Evolutionary conservation across 164 flowering plant species (phyloP).

Genomic region (Houttuynia cordata): DNA sequence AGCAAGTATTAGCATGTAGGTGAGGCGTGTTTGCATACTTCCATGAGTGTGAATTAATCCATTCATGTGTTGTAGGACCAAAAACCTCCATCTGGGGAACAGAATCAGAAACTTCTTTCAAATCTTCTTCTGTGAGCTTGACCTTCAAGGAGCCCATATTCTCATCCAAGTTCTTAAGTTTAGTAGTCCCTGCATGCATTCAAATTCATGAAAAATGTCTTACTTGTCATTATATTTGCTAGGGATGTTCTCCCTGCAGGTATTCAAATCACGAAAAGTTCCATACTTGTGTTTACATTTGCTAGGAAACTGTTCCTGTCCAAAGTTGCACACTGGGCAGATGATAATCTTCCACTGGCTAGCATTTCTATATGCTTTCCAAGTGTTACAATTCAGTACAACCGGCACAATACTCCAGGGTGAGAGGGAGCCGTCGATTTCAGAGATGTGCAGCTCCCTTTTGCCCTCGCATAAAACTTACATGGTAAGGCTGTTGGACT

Average conservation of each 20-base stretch:
- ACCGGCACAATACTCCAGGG: too few species aligned
- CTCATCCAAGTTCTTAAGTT: conserved; percentile 19
- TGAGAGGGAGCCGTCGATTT: too few species aligned
- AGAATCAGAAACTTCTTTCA: conserved; percentile 21
- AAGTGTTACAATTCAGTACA: too few species aligned
- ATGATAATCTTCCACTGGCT: too few species aligned
- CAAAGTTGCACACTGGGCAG: too few species aligned
- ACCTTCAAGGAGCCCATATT: conserved; percentile 17
- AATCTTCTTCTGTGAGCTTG: conserved; percentile 16
- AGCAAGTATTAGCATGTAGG: neutral
- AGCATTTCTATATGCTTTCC: too few species aligned
- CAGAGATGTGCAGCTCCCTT: too few species aligned
- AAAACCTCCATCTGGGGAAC: conserved; percentile 19
- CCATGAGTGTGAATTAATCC: conserved; percentile 11
- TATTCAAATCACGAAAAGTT: neutral
- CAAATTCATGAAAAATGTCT: neutral
- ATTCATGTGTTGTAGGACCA: conserved; percentile 10
- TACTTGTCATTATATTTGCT: neutral
- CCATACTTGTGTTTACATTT: too few species aligned
- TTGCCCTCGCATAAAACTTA: too few species aligned
- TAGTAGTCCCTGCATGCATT: conserved; percentile 19
- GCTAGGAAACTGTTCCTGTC: too few species aligned
- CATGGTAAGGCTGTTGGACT: too few species aligned
- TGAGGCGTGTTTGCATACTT: conserved; percentile 26
- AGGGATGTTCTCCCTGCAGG: conserved; percentile 11